Evolutionary conservation across 2,329 filamentous ascomycete genomes (phyloP).

Genomic region (Gyromitra esculenta): DNA sequence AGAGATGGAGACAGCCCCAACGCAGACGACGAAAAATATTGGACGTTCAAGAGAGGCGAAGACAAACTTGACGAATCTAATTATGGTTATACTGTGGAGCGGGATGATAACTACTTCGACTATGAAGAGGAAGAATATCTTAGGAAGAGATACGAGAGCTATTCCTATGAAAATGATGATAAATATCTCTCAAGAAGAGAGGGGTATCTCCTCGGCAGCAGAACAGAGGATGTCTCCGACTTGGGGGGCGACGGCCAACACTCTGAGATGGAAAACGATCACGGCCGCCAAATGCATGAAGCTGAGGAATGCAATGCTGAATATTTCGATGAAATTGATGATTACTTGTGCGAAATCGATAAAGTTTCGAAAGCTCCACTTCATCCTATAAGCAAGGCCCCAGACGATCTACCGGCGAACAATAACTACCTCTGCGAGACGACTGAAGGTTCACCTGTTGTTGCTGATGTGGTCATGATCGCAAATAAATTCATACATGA

Average conservation of each 20-base stretch:
- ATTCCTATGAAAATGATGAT: neutral
- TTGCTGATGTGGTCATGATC: slow-evolving; percentile 23
- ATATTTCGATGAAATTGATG: neutral
- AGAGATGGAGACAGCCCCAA: neutral
- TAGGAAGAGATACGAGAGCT: slow-evolving; percentile 1
- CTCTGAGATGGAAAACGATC: neutral
- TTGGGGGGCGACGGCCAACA: neutral
- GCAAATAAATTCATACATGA: slow-evolving; percentile 15
- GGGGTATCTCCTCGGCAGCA: neutral
- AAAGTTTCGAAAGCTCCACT: neutral
- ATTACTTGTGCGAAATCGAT: neutral
- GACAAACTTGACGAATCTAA: neutral
- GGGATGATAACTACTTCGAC: neutral
- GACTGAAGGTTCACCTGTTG: slow-evolving; percentile 7
- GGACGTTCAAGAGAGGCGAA: neutral
- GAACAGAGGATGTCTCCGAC: neutral
- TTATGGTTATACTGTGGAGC: neutral
- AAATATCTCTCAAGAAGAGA: neutral
- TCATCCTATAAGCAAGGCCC: neutral
- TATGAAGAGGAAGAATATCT: slow-evolving; percentile 16
- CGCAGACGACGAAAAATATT: neutral
- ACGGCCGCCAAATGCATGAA: neutral
- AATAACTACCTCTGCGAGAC: slow-evolving; percentile 38
- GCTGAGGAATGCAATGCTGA: neutral
- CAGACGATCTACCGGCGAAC: neutral